Evolutionary conservation across 2,329 filamentous ascomycete species (phyloP), one percentile per base, ranked within the genome.

Genomic region (Tolypocladium tropicale): DNA sequence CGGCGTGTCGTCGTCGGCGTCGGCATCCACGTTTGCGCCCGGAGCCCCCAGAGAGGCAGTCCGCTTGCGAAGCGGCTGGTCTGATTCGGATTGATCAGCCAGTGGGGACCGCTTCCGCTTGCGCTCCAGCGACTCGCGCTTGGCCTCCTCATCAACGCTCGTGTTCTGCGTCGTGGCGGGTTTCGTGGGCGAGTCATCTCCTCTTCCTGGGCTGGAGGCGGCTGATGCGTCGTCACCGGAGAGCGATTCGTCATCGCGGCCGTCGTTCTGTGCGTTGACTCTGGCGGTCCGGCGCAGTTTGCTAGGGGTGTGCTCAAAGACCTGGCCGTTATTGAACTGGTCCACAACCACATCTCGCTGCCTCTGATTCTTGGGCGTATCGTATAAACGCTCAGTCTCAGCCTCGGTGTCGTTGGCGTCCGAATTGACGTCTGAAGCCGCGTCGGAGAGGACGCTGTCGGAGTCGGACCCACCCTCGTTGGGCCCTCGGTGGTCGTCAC

Each of bases 371-470:
- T 84, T 83, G 21, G 92, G 91, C n/a, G 90, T 95, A 66, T 89
- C 85, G 67, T 94, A 94, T 58, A 99, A 80, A 57, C 94, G 86
- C 73, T 96, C 92, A 2, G 93, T 97, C 73, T 96, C 93, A 36
- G 93, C 93, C 72, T 97, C 93, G 4, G 92, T 86, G 69, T 83
- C 82, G 66, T 84, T 82, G 62, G 74, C 77, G 30, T 73, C 71
- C 3, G 70, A 73, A 58, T 68, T 64, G 16, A 67, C 64, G 49
- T 73, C 71, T 16, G 70, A 72, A 33, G 76, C 74, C 55, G 76
- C 72, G 58, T 84, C 80, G 18, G 84, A 83, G 57, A 82, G 76
- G 59, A 80, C 75, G 63, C 76, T 82, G 62, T 79, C 76, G 10
- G 78, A 77, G 62, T 76, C 73, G 33, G 69, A 71, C 49, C 71